These are phyloP conservation scores for Chaetomium sp. DNA, from an alignment of 2,329 filamentous ascomycete species.

Conservation along the genomic window DNA sequence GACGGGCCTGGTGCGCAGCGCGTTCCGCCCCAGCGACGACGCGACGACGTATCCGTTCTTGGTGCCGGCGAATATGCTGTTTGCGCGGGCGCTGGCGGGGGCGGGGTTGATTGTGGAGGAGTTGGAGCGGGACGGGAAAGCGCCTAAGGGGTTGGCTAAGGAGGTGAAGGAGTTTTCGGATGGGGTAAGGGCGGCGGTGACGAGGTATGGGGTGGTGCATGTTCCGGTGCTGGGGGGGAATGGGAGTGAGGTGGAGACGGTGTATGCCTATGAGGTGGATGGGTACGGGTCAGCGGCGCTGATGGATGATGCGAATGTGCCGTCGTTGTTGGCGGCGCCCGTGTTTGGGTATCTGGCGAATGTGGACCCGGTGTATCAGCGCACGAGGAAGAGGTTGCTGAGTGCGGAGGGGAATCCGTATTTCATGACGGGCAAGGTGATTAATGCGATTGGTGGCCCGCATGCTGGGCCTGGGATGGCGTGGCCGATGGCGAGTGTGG, in stretches of 20 bases:
- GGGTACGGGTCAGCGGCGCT: conserved; percentile 63
- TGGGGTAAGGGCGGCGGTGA: conserved; percentile 45
- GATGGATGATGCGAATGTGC: conserved; percentile 71
- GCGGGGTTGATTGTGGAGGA: conserved; percentile 50
- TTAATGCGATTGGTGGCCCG: conserved; percentile 56
- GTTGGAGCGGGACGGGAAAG: conserved; percentile 40
- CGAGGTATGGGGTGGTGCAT: conserved; percentile 49
- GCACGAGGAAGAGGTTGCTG: conserved; percentile 73
- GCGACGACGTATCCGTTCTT: conserved; percentile 83
- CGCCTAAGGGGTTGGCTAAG: conserved; percentile 51
- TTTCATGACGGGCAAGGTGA: conserved; percentile 57
- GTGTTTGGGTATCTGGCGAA: conserved; percentile 61
- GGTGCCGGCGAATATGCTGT: conserved; percentile 89
- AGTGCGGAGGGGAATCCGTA: conserved; percentile 68
- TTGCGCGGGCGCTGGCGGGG: conserved; percentile 62
- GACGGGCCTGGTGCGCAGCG: conserved; percentile 82
- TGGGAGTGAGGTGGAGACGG: conserved; percentile 51
- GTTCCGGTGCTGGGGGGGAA: conserved; percentile 35
- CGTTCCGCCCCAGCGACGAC: conserved; percentile 90
- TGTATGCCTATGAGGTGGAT: conserved; percentile 74
- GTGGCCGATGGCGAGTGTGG: conserved; percentile 86
- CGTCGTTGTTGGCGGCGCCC: conserved; percentile 61
- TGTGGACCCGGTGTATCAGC: conserved; percentile 67
- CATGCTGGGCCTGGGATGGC: conserved; percentile 66
- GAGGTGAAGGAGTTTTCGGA: conserved; percentile 61